Conservation (phyloP, 495 filamentous ascomycete species). For the Staphylotrichum tortipilum region DNA sequence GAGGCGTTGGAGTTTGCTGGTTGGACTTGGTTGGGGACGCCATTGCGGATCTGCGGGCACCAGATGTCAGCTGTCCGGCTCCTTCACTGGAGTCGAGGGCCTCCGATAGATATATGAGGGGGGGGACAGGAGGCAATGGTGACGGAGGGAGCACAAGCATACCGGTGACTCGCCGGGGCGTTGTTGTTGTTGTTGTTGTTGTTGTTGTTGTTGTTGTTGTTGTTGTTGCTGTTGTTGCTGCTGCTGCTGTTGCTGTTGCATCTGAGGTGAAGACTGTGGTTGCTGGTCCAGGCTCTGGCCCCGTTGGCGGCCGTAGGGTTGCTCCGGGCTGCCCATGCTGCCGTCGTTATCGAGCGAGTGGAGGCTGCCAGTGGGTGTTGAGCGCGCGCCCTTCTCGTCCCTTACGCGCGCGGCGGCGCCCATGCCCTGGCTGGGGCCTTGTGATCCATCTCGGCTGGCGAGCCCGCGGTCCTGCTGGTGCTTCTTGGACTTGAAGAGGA, state of each 20-base stretch:
- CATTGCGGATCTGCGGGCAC: slow-evolving; percentile 39
- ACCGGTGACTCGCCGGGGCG: slow-evolving; percentile 42
- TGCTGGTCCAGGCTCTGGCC: slow-evolving; percentile 31
- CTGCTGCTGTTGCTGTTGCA: slow-evolving; percentile 14
- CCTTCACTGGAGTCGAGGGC: too few species aligned
- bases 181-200: slow-evolving; percentile 13
- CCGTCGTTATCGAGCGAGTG: slow-evolving; percentile 43
- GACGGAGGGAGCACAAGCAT: slow-evolving; percentile 7
- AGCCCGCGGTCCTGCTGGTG: slow-evolving; percentile 44
- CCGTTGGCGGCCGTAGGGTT: slow-evolving; percentile 29
- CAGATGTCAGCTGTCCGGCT: slow-evolving; percentile 1
- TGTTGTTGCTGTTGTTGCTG: slow-evolving; percentile 22
- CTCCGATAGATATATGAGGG: too few species aligned
- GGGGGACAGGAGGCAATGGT: too few species aligned
- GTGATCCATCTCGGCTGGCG: slow-evolving; percentile 38
- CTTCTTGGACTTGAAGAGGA: slow-evolving; percentile 66
- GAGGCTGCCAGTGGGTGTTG: slow-evolving; percentile 49
- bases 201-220: slow-evolving; percentile 19
- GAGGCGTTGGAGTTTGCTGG: slow-evolving; percentile 42
- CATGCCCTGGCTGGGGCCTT: slow-evolving; percentile 25
- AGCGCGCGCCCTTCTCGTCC: slow-evolving; percentile 40
- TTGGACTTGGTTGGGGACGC: slow-evolving; percentile 18
- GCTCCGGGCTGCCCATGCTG: slow-evolving; percentile 44
- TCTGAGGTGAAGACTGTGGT: slow-evolving; percentile 20
- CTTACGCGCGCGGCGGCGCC: slow-evolving; percentile 35